Evolutionary conservation across 164 flowering plant genomes (phyloP).

Genomic region (Piper betle): DNA sequence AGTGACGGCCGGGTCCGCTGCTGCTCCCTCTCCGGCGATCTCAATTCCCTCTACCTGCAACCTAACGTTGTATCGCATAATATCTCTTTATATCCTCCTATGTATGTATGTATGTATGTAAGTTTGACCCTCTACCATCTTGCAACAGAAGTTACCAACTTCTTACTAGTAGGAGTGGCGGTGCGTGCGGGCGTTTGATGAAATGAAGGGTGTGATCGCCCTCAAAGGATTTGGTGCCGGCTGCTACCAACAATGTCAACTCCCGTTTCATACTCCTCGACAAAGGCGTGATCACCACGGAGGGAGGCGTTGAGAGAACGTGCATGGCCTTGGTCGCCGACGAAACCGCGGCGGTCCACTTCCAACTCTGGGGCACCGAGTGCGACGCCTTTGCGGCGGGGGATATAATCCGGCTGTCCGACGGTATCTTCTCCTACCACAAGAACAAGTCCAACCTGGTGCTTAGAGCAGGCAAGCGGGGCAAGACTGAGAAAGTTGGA

Average conservation of each 20-base stretch:
- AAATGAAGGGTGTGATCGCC: no score
- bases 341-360: slow-evolving; percentile 75
- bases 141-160: no score
- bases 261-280: slow-evolving; percentile 56
- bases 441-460: slow-evolving; percentile 35
- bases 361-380: slow-evolving; percentile 74
- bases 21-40: no score
- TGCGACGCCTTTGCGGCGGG: slow-evolving; percentile 59
- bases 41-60: no score
- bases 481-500: slow-evolving; percentile 56
- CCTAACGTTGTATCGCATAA: no score
- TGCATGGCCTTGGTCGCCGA: slow-evolving; percentile 74
- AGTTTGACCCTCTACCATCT: no score
- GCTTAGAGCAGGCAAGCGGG: slow-evolving; percentile 68
- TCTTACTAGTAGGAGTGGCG: no score
- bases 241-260: slow-evolving; percentile 60
- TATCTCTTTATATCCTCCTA: no score
- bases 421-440: slow-evolving; percentile 57
- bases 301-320: slow-evolving; percentile 31
- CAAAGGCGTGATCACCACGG: slow-evolving; percentile 23
- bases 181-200: no score
- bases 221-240: slow-evolving; percentile 49
- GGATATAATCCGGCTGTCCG: slow-evolving; percentile 40
- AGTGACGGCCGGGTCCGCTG: no score
- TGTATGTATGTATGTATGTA: no score